Base-by-base conservation (phyloP, 2,329 filamentous ascomycete genomes). In the Ophidiomyces ophidiicola region DNA sequence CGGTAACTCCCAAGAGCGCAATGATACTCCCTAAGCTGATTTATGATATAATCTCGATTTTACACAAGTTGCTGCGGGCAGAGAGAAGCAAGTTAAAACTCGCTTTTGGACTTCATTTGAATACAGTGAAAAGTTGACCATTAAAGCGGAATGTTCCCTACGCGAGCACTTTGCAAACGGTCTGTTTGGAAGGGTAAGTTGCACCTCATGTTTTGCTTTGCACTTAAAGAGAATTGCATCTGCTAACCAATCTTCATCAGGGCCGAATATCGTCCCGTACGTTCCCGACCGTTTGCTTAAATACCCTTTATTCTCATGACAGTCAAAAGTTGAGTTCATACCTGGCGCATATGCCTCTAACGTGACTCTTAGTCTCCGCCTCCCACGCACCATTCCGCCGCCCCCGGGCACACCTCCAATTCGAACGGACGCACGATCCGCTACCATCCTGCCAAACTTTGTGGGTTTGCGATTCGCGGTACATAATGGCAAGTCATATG, bases 371-470 rank as follows among this genome's bases (percentile, higher is more conserved):
- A 61, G 63, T 50, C 54, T 64, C 37, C 52, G 58, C 40, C 58
- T 67, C 19, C 58, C 63, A 17, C 55, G 58, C 43, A 54, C 55
- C 44, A 52, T 63, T 4, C 59, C 65, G 44, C 56, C 78, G 67
- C 54, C 69, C 76, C 44, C 82, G 72, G 72, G 70, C 47, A 67
- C 73, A 3, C 74, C 73, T 26, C 80, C 84, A 8, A 87, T 94
- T 59, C 78, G 76, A 55, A 94, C 87, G 11, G 82, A 88, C 60
- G 86, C 86, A 25, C 82, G 87, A 48, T 74, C 80, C 41, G 87
- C 87, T 21, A 93, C 86, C 4, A 90, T 94, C 53, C 71, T 94
- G 41, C 87, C 87, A 46, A 92, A 82, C 62, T 94, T 94, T 58
- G 84, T 94, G 39, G 86, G 86, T 10, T 67, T 93, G 53, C 79